phyloP scores from a whole-genome alignment of 1,284 basidiomycete species.

The Crucibulum parvulum region DNA sequence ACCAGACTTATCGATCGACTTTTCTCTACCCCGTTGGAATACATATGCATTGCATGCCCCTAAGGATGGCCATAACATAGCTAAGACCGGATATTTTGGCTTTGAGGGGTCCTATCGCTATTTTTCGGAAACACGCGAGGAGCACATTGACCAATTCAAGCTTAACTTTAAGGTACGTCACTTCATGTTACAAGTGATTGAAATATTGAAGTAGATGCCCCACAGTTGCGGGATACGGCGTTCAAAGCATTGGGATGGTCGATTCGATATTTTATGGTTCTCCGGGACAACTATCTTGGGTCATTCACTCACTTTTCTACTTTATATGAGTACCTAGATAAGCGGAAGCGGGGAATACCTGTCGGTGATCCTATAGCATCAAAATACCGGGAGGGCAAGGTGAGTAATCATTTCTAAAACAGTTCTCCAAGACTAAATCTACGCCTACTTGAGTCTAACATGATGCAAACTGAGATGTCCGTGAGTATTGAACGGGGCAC shows the following conservation, averaged over 20 bases:
- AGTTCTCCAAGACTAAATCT: slow-evolving; percentile 2
- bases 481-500: slow-evolving; percentile 61
- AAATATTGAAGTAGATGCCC: background rate
- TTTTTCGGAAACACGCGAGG: slow-evolving; percentile 68
- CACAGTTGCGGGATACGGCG: slow-evolving; percentile 57
- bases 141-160: slow-evolving; percentile 81
- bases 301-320: slow-evolving; percentile 92
- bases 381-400: slow-evolving; percentile 82
- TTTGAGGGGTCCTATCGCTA: slow-evolving; percentile 81
- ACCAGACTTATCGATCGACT: slow-evolving; percentile 60
- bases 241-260: slow-evolving; percentile 88
- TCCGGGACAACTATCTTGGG: slow-evolving; percentile 93
- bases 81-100: slow-evolving; percentile 61
- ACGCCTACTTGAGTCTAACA: slow-evolving; percentile 67
- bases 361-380: slow-evolving; percentile 82
- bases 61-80: slow-evolving; percentile 62
- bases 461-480: slow-evolving; percentile 77
- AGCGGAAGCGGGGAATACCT: slow-evolving; percentile 60
- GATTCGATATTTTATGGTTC: slow-evolving; percentile 84
- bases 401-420: slow-evolving; percentile 37
- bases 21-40: slow-evolving; percentile 89
- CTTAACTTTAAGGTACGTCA: slow-evolving; percentile 68
- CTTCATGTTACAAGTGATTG: slow-evolving; percentile 2
- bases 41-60: slow-evolving; percentile 79
- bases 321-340: slow-evolving; percentile 82